Evolutionary conservation across 345 rosid species (phyloP), one percentile per base, ranked within the genome.

Genomic region (Jatropha curcas): DNA sequence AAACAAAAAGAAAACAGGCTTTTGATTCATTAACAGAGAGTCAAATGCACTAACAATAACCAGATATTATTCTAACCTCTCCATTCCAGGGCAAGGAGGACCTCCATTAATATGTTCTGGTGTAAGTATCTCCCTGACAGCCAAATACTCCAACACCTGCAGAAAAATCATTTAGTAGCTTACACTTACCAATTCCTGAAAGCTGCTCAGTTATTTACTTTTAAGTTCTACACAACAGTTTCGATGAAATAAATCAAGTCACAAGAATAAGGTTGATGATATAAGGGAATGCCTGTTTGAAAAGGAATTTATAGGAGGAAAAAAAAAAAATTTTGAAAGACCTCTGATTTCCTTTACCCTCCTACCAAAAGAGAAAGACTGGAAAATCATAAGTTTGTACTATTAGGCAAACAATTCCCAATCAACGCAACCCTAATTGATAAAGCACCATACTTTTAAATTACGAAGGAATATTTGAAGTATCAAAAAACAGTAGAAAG

Each of bases 91-190:
- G 71, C 89, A 89, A 25, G 97, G 95, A 80, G 98, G 97, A 52
- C 93, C 93, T 71, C 90, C 86, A 81, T 52, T 72, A 28, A 94
- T 92, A 80, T 92, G 97, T 61, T 89, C 93, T 77, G 64, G 61
- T 52, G 92, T 88, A 77, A 94, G 92, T 71, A 94, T 89, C 81
- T 88, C 87, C 83, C 91, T 88, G 62, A 71, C 52, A 50, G 97
- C 98, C 75, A 95, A 87, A 80, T 92, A 82, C 86, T 93, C 99
- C 68, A 95, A 79, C 61, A 93, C 96, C 99, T 95, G 93, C 80
- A 90, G 58, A 77, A 22, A 67, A 70, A 27, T 34, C 45, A 51
- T 41, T 35, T 59, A 34, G 56, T 37, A 72, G 39, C 34, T 10
- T 33, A 12, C 24, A 43, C 35, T 30, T 14, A 33, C 37, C 59